phyloP scores from a whole-genome alignment of 345 rosid species.

The Brassica juncea region DNA sequence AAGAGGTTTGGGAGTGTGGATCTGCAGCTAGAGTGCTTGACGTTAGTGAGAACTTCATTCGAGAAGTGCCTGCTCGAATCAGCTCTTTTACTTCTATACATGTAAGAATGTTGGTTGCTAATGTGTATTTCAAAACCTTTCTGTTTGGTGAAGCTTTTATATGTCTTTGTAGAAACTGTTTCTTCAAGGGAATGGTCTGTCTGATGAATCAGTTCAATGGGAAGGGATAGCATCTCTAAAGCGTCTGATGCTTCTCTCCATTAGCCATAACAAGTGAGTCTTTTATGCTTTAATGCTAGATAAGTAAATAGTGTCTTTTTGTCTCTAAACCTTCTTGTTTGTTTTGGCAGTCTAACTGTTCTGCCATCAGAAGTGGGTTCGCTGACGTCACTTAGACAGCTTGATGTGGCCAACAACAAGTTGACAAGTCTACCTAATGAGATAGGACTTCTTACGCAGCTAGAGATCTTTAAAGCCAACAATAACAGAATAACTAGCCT shows the following conservation, averaged over 20 bases:
- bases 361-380: slow-evolving; percentile 65
- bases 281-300: background rate
- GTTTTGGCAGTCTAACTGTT: slow-evolving; percentile 59
- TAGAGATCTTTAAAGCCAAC: slow-evolving; percentile 74
- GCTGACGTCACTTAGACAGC: slow-evolving; percentile 66
- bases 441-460: slow-evolving; percentile 61
- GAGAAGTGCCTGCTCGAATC: slow-evolving; percentile 54
- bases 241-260: slow-evolving; percentile 59
- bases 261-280: slow-evolving; percentile 71
- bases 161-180: slow-evolving; percentile 59
- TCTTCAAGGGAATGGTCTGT: slow-evolving; percentile 63
- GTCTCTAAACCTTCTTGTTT: background rate
- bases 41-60: slow-evolving; percentile 63
- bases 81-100: slow-evolving; percentile 54
- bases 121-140: background rate
- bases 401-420: slow-evolving; percentile 65
- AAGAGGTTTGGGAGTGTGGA: slow-evolving; percentile 75
- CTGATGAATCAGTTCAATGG: slow-evolving; percentile 72
- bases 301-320: no score
- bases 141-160: background rate
- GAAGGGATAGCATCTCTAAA: slow-evolving; percentile 59
- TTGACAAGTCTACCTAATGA: slow-evolving; percentile 69
- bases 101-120: slow-evolving; percentile 14
- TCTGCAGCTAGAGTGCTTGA: slow-evolving; percentile 62
- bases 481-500: slow-evolving; percentile 68